A percentile compares a stretch with the other conserved stretches of the same genome.
phyloP scores from a whole-genome alignment of 345 rosid species.

The Eucalyptus urophylla region DNA sequence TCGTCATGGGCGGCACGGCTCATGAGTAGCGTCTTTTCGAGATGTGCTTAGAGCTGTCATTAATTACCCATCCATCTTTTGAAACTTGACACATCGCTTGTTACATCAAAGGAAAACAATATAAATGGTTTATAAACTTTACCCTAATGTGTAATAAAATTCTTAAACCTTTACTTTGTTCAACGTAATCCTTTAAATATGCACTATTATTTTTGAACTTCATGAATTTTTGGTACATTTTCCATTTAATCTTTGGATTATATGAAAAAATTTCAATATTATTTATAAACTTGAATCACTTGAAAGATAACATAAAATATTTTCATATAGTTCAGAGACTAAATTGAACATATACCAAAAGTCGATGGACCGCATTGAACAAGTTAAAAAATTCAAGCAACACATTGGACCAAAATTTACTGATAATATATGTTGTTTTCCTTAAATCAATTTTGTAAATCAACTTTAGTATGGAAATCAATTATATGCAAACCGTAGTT shows the following conservation, averaged over 20 bases:
- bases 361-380: fast-evolving
- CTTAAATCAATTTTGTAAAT: too few species aligned
- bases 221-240: too few species aligned
- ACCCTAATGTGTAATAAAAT: too few species aligned
- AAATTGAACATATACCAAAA: background rate
- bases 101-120: too few species aligned
- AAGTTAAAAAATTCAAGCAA: fast-evolving
- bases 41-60: background rate
- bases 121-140: fast-evolving
- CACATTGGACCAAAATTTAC: too few species aligned
- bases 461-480: background rate
- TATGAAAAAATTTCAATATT: too few species aligned
- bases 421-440: background rate
- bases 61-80: background rate
- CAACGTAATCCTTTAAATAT: too few species aligned
- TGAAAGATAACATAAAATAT: too few species aligned
- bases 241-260: too few species aligned
- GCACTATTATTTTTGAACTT: too few species aligned
- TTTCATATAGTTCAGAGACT: too few species aligned
- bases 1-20: background rate
- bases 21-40: background rate
- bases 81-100: background rate
- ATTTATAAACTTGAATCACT: too few species aligned
- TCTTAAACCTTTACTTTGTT: fast-evolving
- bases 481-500: background rate